phyloP scores from a whole-genome alignment of 768 basidiomycete genomes.

The Tylopilus sp. region DNA sequence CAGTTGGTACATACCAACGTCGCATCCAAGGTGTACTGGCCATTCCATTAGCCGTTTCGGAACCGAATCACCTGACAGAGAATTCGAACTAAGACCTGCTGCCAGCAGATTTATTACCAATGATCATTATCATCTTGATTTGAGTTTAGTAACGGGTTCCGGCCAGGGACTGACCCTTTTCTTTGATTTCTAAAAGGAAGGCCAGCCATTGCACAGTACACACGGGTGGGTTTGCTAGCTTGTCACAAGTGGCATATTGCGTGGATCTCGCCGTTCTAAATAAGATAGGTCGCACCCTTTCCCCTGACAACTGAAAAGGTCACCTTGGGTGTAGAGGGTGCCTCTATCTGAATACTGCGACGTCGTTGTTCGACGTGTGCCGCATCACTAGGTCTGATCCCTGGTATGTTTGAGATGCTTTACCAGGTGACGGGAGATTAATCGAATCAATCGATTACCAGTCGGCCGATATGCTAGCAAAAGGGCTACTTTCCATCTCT shows the following conservation, averaged over 20 bases:
- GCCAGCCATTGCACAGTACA: too few species aligned
- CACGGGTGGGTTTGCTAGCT: too few species aligned
- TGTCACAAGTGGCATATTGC: neutral
- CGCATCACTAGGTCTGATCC: constrained; percentile 5
- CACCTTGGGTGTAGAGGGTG: neutral
- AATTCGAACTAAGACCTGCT: neutral
- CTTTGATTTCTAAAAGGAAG: neutral
- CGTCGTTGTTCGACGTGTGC: constrained; percentile 1
- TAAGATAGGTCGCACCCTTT: neutral
- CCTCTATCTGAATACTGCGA: neutral
- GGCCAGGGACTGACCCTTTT: neutral
- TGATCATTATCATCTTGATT: neutral
- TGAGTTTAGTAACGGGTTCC: too few species aligned
- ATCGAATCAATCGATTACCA: neutral
- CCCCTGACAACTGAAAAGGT: neutral
- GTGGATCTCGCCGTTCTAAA: neutral
- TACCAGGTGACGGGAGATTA: neutral
- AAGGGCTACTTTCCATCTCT: neutral
- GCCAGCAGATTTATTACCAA: neutral
- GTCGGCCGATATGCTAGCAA: neutral
- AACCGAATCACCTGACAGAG: neutral
- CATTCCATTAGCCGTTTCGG: neutral
- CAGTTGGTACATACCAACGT: neutral
- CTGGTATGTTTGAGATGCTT: constrained; percentile 3
- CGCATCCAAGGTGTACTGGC: neutral